A percentile compares a stretch with the other conserved stretches of the same genome.
Evolutionary conservation across 805 yeast species (phyloP).

Genomic region (Brettanomyces sp.): DNA sequence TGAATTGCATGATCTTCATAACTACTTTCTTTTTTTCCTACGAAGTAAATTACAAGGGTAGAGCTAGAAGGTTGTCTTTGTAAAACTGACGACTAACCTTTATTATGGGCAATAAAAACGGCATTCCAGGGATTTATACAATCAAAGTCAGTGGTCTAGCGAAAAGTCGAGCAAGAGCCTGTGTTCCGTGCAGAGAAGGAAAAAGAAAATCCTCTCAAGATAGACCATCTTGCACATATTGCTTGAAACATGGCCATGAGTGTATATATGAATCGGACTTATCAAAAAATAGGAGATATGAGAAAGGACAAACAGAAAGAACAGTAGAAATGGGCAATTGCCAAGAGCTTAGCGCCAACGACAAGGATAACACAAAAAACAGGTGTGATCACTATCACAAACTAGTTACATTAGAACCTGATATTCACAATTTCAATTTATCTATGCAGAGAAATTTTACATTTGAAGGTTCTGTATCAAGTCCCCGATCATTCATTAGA

Average conservation of each 20-base stretch:
- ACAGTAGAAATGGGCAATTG: not conserved
- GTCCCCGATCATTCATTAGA: too few relatives aligned
- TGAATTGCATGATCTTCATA: too few relatives aligned
- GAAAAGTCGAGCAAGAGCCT: conserved; percentile 17
- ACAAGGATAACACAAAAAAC: not conserved
- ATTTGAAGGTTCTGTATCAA: too few relatives aligned
- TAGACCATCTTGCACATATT: conserved; percentile 47
- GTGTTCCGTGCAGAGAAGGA: conserved; percentile 50
- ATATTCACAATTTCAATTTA: not conserved
- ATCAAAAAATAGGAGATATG: too few relatives aligned
- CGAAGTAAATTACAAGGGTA: too few relatives aligned
- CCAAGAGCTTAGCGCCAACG: not conserved
- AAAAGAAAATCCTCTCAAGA: conserved; percentile 56
- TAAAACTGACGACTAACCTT: too few relatives aligned
- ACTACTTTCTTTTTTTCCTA: too few relatives aligned
- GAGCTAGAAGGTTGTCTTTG: too few relatives aligned
- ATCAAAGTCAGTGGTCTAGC: conserved; percentile 6
- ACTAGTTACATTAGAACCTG: conserved; percentile 9
- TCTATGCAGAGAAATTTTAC: too few relatives aligned
- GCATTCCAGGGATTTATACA: conserved; percentile 10
- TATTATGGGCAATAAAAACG: not conserved
- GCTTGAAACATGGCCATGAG: conserved; percentile 34
- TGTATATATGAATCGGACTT: conserved; percentile 37
- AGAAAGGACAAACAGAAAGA: too few relatives aligned
- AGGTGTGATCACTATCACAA: conserved; percentile 6